Evolutionary conservation across 345 rosid species (phyloP).

Genomic region (Lenwebbia sp.): DNA sequence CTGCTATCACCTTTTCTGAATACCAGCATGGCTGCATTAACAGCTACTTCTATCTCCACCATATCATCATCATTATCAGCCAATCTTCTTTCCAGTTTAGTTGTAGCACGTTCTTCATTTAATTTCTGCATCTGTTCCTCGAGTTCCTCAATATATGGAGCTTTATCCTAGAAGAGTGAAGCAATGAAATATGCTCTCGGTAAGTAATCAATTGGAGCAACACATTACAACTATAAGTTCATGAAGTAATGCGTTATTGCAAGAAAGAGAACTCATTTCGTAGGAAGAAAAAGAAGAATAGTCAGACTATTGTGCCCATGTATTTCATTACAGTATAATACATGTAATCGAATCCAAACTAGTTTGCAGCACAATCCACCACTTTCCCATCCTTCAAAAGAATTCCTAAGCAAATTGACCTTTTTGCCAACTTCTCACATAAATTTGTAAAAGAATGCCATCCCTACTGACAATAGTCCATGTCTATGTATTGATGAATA

Average conservation of each 20-base stretch:
- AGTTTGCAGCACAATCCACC: background rate
- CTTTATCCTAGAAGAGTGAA: conserved; percentile 47
- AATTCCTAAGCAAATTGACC: background rate
- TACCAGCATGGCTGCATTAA: conserved; percentile 64
- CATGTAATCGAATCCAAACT: background rate
- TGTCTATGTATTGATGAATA: background rate
- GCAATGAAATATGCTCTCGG: background rate
- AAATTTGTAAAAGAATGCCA: background rate
- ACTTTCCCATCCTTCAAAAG: background rate
- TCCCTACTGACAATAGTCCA: background rate
- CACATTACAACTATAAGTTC: background rate
- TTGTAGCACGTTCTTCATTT: conserved; percentile 60
- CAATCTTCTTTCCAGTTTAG: conserved; percentile 65
- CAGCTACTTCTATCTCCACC: conserved; percentile 75
- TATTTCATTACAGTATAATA: background rate
- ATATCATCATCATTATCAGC: conserved; percentile 83
- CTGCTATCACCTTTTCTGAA: conserved; percentile 54
- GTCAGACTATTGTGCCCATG: background rate
- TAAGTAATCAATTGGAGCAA: background rate
- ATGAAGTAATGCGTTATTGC: background rate
- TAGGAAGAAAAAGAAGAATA: background rate
- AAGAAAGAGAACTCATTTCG: background rate
- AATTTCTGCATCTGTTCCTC: conserved; percentile 85
- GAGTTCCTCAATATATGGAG: conserved; percentile 78
- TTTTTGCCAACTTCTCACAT: background rate